A percentile compares a stretch with the other conserved stretches of the same genome.
Evolutionary conservation across 331 rosid genomes (phyloP).

Genomic region (Pyracantha coccinea): DNA sequence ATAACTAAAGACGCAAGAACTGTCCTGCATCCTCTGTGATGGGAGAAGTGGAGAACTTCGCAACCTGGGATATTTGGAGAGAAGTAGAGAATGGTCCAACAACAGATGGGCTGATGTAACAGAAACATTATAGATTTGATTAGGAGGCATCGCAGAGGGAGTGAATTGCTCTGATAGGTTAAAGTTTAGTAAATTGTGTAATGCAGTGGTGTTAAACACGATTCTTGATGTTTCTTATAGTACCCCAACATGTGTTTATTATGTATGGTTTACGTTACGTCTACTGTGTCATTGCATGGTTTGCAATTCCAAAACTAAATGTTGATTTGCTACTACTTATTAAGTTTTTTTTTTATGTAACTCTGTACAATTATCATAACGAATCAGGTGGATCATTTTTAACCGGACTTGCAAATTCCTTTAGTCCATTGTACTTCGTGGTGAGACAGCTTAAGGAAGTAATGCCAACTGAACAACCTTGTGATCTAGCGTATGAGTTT

Average conservation of each 20-base stretch:
- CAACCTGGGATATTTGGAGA: neutral
- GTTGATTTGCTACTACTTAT: neutral
- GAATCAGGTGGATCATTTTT: constrained; percentile 50
- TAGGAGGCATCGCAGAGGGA: neutral
- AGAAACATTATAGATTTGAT: neutral
- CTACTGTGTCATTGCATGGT: neutral
- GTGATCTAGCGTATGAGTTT: constrained; percentile 79
- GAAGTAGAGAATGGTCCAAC: no score
- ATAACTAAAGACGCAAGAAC: neutral
- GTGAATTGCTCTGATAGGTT: neutral
- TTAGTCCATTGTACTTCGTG: constrained; percentile 62
- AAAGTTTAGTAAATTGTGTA: neutral
- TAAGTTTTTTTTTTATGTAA: neutral
- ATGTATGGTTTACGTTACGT: neutral
- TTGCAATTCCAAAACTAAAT: neutral
- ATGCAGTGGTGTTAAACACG: neutral
- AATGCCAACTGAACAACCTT: constrained; percentile 88
- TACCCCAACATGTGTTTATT: neutral
- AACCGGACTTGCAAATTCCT: constrained; percentile 47
- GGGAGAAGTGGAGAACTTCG: neutral
- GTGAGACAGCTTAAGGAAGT: constrained; percentile 64
- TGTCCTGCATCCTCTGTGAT: neutral
- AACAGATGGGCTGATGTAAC: neutral
- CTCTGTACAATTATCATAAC: constrained; percentile 12
- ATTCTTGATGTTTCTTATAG: neutral